These are phyloP conservation scores for Biscogniauxia mediterranea DNA, from an alignment of 2,329 filamentous ascomycete species.

Conservation along the genomic window DNA sequence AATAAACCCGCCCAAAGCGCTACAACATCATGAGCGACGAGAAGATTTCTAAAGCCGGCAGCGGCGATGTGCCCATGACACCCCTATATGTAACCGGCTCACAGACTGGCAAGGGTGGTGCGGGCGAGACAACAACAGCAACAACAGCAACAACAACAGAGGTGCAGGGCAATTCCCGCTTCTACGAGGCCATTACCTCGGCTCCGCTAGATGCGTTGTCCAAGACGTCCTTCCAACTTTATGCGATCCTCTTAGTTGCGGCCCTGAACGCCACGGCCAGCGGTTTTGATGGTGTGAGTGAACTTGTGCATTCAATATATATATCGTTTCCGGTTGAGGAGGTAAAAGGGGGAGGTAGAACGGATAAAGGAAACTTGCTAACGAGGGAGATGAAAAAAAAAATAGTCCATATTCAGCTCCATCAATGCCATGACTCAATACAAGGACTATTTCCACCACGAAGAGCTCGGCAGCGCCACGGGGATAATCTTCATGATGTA, in stretches of 20 bases:
- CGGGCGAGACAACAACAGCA: slow-evolving; percentile 14
- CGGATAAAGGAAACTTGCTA: background rate
- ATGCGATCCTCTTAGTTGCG: slow-evolving; percentile 36
- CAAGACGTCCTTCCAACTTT: slow-evolving; percentile 36
- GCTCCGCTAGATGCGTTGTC: slow-evolving; percentile 34
- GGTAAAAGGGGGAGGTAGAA: no score
- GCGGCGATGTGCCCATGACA: background rate
- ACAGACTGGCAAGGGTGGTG: background rate
- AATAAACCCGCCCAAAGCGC: no score
- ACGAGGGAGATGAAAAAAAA: no score
- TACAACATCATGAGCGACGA: background rate
- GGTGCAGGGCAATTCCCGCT: slow-evolving; percentile 30
- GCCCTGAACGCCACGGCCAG: slow-evolving; percentile 39
- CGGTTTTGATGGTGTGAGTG: slow-evolving; percentile 37
- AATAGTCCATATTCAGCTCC: slow-evolving; percentile 31
- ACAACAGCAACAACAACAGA: slow-evolving; percentile 7
- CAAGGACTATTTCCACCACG: slow-evolving; percentile 20
- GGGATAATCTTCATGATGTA: slow-evolving; percentile 44
- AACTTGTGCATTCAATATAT: slow-evolving; percentile 1
- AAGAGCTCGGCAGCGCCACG: slow-evolving; percentile 24
- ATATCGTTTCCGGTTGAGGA: background rate
- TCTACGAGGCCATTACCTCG: slow-evolving; percentile 28
- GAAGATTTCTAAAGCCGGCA: background rate
- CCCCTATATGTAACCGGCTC: background rate
- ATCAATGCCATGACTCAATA: slow-evolving; percentile 33